Base-by-base conservation (phyloP, 805 yeast genomes). In the Kluyveromyces aestuarii region DNA sequence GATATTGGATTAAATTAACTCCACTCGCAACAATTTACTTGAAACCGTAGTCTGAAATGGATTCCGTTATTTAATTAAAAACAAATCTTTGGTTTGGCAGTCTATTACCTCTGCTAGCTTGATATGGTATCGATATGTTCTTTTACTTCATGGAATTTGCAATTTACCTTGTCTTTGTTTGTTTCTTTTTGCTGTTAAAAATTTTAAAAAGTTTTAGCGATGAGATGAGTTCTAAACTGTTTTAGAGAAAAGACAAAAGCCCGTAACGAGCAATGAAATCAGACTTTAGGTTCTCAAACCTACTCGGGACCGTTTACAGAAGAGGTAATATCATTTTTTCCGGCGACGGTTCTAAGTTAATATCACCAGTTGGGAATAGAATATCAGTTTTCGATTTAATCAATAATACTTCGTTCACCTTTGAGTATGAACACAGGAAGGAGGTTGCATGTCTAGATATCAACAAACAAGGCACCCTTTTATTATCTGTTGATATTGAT, bases 331-430 rank as follows among this genome's bases (percentile, higher is more conserved):
- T 93, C 27, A 73, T 83, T 6, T 93, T 84, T 70, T 82, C 95
- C 1, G 79, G 82, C 1, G 96, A 90, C 62, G 99, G 99, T 2
- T 80, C 84, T 10, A 77, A 79, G 48, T 72, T 93, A 35, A 68
- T 93, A 42, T 82, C 93, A 50, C 98, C 99, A 0, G 98, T 93
- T 2, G 99, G 99, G 13, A 93, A 91, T 65, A 71, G 98, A 61
- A 90, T 93, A 30, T 76, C 89, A 16, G 87, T 86, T 48, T 93
- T 90, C 68, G 96, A 93, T 67, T 72, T 91, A 52, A 74, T 86
- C 46, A 83, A 86, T 61, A 89, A 84, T 66, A 82, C 80, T 57
- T 86, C 96, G 2, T 90, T 79, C 70, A 93, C 99, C 1, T 86
- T 91, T 62, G 80, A 81, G 58, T 93, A 89, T 66, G 96, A 93